Evolutionary conservation across 2,329 filamentous ascomycete genomes (phyloP).

Genomic region (Pseudocercospora eumusae): DNA sequence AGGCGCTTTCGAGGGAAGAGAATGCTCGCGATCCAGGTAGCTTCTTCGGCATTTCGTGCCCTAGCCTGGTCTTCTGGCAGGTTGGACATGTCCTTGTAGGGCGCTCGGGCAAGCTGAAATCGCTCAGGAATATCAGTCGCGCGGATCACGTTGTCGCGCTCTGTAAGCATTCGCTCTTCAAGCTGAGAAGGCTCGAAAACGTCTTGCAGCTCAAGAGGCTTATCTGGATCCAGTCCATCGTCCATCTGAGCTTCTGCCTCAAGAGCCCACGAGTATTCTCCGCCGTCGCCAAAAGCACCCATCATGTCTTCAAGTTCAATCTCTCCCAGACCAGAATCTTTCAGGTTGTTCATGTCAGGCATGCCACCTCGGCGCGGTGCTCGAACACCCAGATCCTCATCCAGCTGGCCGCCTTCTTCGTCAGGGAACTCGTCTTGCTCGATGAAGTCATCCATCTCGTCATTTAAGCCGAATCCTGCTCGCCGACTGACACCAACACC

Average conservation of each 20-base stretch:
- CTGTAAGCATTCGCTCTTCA: conserved; percentile 89
- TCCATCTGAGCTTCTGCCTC: conserved; percentile 86
- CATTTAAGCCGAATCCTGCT: conserved; percentile 54
- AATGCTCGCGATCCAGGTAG: conserved; percentile 85
- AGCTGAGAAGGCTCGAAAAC: conserved; percentile 97
- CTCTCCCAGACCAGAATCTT: conserved; percentile 71
- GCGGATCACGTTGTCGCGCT: conserved; percentile 90
- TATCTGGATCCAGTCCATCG: conserved; percentile 73
- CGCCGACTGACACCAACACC: conserved; percentile 50
- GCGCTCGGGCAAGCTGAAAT: conserved; percentile 86
- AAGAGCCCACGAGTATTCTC: conserved; percentile 93
- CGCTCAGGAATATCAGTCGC: conserved; percentile 88
- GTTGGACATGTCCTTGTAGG: conserved; percentile 74
- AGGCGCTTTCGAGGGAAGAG: conserved; percentile 83
- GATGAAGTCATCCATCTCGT: conserved; percentile 91
- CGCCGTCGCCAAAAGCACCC: conserved; percentile 90
- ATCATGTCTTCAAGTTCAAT: conserved; percentile 95
- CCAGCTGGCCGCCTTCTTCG: conserved; percentile 72
- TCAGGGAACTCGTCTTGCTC: conserved; percentile 92
- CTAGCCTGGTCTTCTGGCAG: conserved; percentile 74
- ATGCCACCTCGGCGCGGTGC: conserved; percentile 71
- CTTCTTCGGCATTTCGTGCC: conserved; percentile 71
- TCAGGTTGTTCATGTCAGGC: conserved; percentile 70
- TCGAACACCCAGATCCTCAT: conserved; percentile 86
- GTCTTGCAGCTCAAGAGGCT: conserved; percentile 89